Evolutionary conservation across 768 basidiomycete genomes (phyloP).

Genomic region (Mycena maculata): DNA sequence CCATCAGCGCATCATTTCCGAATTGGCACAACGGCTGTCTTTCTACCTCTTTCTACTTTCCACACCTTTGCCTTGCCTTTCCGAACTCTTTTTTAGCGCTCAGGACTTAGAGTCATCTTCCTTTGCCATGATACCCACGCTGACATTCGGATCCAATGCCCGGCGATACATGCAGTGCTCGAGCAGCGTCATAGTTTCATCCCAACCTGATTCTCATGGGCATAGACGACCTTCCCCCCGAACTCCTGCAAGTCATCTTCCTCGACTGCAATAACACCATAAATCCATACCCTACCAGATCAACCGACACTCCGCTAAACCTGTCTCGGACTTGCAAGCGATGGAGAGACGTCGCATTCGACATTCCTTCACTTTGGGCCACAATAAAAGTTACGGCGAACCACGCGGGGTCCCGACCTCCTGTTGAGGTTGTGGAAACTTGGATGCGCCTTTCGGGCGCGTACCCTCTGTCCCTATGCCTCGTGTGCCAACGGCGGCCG

Average conservation of each 20-base stretch:
- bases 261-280: slow-evolving; percentile 1
- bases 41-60: no score
- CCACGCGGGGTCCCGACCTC: slow-evolving; percentile 13
- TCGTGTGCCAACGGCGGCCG: slow-evolving; percentile 12
- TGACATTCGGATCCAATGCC: no score
- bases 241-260: slow-evolving; percentile 26
- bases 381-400: slow-evolving; percentile 12
- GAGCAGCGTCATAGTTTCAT: not conserved
- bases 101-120: no score
- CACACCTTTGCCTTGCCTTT: no score
- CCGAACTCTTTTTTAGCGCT: no score
- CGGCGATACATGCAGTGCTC: no score
- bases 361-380: slow-evolving; percentile 25
- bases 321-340: slow-evolving; percentile 17
- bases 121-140: no score
- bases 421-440: slow-evolving; percentile 7
- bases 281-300: not conserved
- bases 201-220: not conserved
- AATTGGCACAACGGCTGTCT: no score
- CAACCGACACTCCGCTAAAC: slow-evolving; percentile 12
- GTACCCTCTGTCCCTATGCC: slow-evolving; percentile 7
- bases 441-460: slow-evolving; percentile 25
- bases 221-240: slow-evolving; percentile 18
- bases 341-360: slow-evolving; percentile 20
- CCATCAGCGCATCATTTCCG: no score